Evolutionary conservation across 352 stramenopile species (phyloP), one percentile per base, ranked within the genome.

Genomic region (Pythium aphanidermatum): DNA sequence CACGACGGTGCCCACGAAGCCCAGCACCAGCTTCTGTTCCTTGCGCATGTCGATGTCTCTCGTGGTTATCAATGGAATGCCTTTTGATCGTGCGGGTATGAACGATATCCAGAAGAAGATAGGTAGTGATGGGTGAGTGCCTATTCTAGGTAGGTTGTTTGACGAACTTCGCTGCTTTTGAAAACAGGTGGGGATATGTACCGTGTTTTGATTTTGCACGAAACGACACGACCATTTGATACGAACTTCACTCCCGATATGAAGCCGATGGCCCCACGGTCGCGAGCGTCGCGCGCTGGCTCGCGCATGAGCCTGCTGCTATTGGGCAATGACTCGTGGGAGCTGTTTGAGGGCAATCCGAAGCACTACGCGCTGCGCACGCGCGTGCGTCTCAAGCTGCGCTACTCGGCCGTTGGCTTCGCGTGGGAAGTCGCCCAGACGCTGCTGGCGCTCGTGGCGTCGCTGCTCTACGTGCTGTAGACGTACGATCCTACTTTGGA

Each of bases 371-470:
- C 63, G 23, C 40, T 85, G 14, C 67, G 68, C 14, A 74, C 60
- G 32, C 62, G 57, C 26, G 58, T 85, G 55, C 68, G 73, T 32
- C 78, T 85, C 55, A 79, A 80, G 53, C 50, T 83, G 51, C 69
- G 77, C 49, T 73, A 71, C 37, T 85, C 73, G 27, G 50, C 44
- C 19, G 12, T 72, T 2, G 73, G 73, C 3, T 61, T 65, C 11
- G 51, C 50, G 16, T 85, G 73, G 73, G 70, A 85, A 44, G 25
- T 83, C 33, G 79, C 70, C 50, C 73, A 85, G 58, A 85, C 70
- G 5, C 11, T 66, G 6, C 74, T 83, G 31, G 72, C 73, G 8
- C 29, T 86, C 4, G 24, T 79, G 14, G 73, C 70, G 11, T 85
- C 68, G 10, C 48, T 36, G 14, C 42, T 74, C 12, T 85, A 82